These are phyloP conservation scores for Brasenia schreberi DNA, from an alignment of 164 flowering plant species.

Conservation along the genomic window DNA sequence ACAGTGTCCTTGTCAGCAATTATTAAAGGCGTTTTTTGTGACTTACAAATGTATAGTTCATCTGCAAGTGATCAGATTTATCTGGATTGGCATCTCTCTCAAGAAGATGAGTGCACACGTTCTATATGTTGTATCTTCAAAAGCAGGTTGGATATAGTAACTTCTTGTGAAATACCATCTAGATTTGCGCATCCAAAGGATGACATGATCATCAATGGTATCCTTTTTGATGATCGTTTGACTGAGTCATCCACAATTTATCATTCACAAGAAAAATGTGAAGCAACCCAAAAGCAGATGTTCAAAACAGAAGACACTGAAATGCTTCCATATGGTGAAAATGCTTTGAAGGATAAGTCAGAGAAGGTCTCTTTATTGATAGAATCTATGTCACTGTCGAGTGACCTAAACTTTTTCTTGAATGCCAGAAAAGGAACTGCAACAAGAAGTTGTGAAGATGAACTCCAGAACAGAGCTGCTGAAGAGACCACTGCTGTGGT, in stretches of 20 bases:
- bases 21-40: slow-evolving; percentile 26
- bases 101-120: slow-evolving; percentile 29
- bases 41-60: slow-evolving; percentile 32
- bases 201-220: slow-evolving; percentile 21
- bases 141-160: slow-evolving; percentile 25
- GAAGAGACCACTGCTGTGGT: slow-evolving; percentile 11
- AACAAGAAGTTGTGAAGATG: slow-evolving; percentile 16
- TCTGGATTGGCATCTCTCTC: slow-evolving; percentile 77
- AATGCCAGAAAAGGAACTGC: slow-evolving; percentile 32
- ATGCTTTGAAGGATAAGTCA: slow-evolving; percentile 7
- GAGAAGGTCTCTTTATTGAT: slow-evolving; percentile 22
- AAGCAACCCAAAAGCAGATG: slow-evolving; percentile 8
- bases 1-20: slow-evolving; percentile 16
- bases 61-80: slow-evolving; percentile 77
- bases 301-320: slow-evolving; percentile 11
- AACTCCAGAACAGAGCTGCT: slow-evolving; percentile 9
- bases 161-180: slow-evolving; percentile 14
- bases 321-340: slow-evolving; percentile 16
- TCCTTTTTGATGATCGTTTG: slow-evolving; percentile 24
- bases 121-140: slow-evolving; percentile 15
- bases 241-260: slow-evolving; percentile 11
- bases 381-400: slow-evolving; percentile 37
- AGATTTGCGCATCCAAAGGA: slow-evolving; percentile 13
- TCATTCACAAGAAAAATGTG: slow-evolving; percentile 21
- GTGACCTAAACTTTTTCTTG: slow-evolving; percentile 63